A percentile compares a stretch with the other conserved stretches of the same genome.
phyloP scores from a whole-genome alignment of 108 stramenopile species.

The Cyclotella sp. region DNA sequence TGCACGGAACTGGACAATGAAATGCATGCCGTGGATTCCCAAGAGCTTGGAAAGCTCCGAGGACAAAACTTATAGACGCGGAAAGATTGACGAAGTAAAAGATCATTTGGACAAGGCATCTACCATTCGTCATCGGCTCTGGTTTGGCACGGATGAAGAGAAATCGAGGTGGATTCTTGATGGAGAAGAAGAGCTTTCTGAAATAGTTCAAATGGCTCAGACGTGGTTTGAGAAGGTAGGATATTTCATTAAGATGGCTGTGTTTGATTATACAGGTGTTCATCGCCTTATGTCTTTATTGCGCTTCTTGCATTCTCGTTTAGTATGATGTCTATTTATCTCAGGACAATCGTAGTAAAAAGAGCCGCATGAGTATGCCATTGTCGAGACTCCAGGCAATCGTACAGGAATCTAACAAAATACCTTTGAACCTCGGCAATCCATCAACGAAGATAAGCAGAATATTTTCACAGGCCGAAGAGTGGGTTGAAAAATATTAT shows the following conservation, averaged over 20 bases:
- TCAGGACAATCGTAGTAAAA: slow-evolving; percentile 69
- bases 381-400: slow-evolving; percentile 61
- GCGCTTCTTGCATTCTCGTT: background rate
- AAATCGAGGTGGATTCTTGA: slow-evolving; percentile 63
- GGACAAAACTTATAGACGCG: slow-evolving; percentile 55
- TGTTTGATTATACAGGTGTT: background rate
- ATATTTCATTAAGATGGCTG: background rate
- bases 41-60: slow-evolving; percentile 33
- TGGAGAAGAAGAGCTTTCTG: slow-evolving; percentile 59
- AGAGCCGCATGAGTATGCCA: slow-evolving; percentile 50
- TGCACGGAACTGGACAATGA: slow-evolving; percentile 73
- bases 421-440: slow-evolving; percentile 73
- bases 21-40: slow-evolving; percentile 73
- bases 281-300: background rate
- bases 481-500: slow-evolving; percentile 65
- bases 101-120: slow-evolving; percentile 72
- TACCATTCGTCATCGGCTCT: slow-evolving; percentile 64
- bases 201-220: slow-evolving; percentile 65
- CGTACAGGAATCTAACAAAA: slow-evolving; percentile 58
- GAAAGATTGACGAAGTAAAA: slow-evolving; percentile 75
- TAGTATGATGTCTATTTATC: slow-evolving; percentile 64
- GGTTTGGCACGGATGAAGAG: slow-evolving; percentile 44
- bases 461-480: slow-evolving; percentile 70
- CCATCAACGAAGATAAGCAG: slow-evolving; percentile 61
- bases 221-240: slow-evolving; percentile 76